Evolutionary conservation across 2,329 filamentous ascomycete genomes (phyloP).

Genomic region (Ophiognomonia clavigignenti-juglandacearum): DNA sequence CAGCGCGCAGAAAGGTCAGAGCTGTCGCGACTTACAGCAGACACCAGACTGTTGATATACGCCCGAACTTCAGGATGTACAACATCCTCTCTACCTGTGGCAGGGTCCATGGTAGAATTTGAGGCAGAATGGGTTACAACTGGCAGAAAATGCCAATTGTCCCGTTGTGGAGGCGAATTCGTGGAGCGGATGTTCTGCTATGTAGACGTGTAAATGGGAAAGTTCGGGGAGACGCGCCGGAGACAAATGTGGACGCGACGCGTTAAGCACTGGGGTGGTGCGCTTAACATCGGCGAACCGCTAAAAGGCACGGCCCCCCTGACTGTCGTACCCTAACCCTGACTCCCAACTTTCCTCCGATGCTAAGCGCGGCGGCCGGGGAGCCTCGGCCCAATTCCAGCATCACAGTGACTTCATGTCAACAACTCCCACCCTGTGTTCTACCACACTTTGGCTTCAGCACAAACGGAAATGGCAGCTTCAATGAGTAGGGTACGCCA

Average conservation of each 20-base stretch:
- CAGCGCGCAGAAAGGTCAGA: conserved; percentile 12
- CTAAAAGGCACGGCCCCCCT: no score
- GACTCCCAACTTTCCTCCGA: neutral
- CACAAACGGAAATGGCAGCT: conserved; percentile 31
- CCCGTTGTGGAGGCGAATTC: neutral
- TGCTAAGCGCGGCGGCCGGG: conserved; percentile 9
- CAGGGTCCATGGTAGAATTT: conserved; percentile 13
- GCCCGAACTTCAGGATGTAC: conserved; percentile 91
- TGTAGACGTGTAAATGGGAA: conserved; percentile 13
- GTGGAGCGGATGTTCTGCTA: neutral
- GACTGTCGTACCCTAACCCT: conserved; percentile 9
- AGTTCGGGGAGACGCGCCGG: conserved; percentile 13
- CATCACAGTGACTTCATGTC: conserved; percentile 14
- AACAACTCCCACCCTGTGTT: no score
- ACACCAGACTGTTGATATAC: conserved; percentile 88
- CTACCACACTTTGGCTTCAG: neutral
- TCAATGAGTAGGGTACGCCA: conserved; percentile 33
- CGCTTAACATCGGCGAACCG: neutral
- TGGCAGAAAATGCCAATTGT: neutral
- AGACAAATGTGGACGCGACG: conserved; percentile 6
- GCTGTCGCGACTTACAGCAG: conserved; percentile 62
- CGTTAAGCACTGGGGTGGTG: neutral
- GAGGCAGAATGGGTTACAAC: neutral
- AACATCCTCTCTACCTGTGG: conserved; percentile 12
- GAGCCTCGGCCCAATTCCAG: no score